These are phyloP conservation scores for Boletus tomentosulus DNA, from an alignment of 768 basidiomycete species.

Conservation along the genomic window DNA sequence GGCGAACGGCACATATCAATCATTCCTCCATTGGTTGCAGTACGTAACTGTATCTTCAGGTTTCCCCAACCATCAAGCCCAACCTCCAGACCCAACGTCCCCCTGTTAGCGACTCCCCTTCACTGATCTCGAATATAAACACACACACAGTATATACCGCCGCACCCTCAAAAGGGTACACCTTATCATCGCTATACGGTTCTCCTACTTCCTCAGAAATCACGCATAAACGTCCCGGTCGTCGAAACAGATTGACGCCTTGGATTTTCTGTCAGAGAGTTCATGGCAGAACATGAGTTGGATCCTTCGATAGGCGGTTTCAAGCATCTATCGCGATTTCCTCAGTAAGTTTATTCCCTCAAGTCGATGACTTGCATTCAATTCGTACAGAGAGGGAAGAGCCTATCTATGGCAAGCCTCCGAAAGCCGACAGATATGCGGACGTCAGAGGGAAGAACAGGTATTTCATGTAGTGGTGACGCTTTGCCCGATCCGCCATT, in stretches of 20 bases:
- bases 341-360: slow-evolving; percentile 50
- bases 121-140: slow-evolving; percentile 38
- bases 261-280: slow-evolving; percentile 64
- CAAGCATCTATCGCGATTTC: slow-evolving; percentile 59
- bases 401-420: slow-evolving; percentile 23
- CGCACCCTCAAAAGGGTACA: slow-evolving; percentile 85
- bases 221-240: slow-evolving; percentile 65
- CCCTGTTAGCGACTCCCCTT: slow-evolving; percentile 57
- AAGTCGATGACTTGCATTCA: not conserved
- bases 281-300: slow-evolving; percentile 52
- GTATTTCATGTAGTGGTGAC: slow-evolving; percentile 18
- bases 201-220: too few species aligned
- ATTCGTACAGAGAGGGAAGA: slow-evolving; percentile 19
- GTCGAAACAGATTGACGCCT: slow-evolving; percentile 44
- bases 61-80: too few species aligned
- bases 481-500: too few species aligned
- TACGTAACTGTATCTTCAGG: too few species aligned
- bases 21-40: too few species aligned
- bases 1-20: too few species aligned
- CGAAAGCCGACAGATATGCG: slow-evolving; percentile 30
- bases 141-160: slow-evolving; percentile 81
- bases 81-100: too few species aligned
- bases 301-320: slow-evolving; percentile 47
- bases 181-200: too few species aligned
- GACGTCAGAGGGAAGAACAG: slow-evolving; percentile 28